phyloP scores from a whole-genome alignment of 2,329 filamentous ascomycete genomes.

The Cladophialophora yegresii region DNA sequence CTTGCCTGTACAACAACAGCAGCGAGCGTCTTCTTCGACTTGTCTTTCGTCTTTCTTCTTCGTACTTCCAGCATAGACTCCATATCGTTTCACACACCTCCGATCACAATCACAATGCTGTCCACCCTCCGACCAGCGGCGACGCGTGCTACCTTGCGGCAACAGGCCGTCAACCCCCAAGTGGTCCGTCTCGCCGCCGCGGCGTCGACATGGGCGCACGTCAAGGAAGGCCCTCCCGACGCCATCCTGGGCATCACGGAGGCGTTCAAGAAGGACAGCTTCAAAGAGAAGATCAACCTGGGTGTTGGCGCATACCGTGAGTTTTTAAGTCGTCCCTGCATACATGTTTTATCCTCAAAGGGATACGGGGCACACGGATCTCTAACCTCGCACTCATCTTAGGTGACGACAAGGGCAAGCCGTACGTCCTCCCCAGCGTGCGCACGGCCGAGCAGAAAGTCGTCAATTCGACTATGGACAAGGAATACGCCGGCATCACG shows the following conservation, averaged over 20 bases:
- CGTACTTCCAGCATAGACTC: background rate
- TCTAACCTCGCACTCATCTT: background rate
- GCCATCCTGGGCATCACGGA: constrained; percentile 72
- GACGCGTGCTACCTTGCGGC: constrained; percentile 43
- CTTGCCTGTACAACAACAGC: background rate
- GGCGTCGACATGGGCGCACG: constrained; percentile 84
- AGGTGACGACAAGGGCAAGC: constrained; percentile 91
- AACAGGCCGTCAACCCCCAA: constrained; percentile 39
- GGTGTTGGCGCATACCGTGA: constrained; percentile 94
- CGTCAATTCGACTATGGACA: constrained; percentile 72
- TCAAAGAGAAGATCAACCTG: constrained; percentile 96
- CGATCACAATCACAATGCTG: constrained; percentile 44
- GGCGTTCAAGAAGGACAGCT: constrained; percentile 96
- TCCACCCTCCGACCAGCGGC: constrained; percentile 49
- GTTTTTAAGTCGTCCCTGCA: constrained; percentile 31
- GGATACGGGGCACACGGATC: background rate
- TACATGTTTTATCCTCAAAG: background rate
- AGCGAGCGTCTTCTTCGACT: background rate
- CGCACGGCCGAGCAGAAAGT: constrained; percentile 85
- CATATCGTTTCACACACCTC: background rate
- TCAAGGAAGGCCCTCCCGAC: constrained; percentile 84
- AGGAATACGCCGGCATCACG: constrained; percentile 67
- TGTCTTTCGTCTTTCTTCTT: background rate
- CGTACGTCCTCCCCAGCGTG: constrained; percentile 94
- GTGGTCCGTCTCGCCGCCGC: constrained; percentile 56